Percentiles rank a stretch among this genome's conserved stretches.
These are phyloP conservation scores for Eremochloa ophiuroides DNA, from an alignment of 176 grass and related monocot species.

Conservation along the genomic window DNA sequence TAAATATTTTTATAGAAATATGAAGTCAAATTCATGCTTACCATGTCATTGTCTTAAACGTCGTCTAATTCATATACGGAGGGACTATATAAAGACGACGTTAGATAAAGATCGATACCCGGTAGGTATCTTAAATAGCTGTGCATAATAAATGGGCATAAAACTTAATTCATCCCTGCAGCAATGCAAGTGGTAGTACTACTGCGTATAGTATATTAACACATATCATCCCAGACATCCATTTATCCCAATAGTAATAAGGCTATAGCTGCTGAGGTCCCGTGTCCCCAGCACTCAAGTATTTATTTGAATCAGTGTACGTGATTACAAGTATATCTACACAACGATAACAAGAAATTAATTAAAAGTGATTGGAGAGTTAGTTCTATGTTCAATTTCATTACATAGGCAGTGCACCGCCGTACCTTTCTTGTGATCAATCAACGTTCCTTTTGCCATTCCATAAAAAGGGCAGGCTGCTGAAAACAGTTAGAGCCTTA, in stretches of 20 bases:
- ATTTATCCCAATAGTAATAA: conserved; percentile 19
- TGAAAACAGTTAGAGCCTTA: conserved; percentile 2
- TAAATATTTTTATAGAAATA: too few relatives aligned
- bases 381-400: not conserved
- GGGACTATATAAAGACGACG: too few relatives aligned
- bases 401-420: not conserved
- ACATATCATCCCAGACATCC: not conserved
- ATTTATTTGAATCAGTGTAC: not conserved
- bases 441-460: conserved; percentile 18
- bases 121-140: not conserved
- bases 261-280: not conserved
- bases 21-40: too few relatives aligned
- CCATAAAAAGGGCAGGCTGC: not conserved
- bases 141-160: conserved; percentile 13
- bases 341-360: not conserved
- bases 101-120: not conserved
- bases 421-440: not conserved
- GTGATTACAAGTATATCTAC: not conserved
- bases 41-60: too few relatives aligned
- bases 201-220: not conserved
- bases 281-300: not conserved
- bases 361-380: not conserved
- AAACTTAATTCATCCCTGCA: conserved; percentile 9
- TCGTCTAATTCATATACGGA: too few relatives aligned
- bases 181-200: not conserved